Percentiles rank a stretch among this genome's conserved stretches.
phyloP scores from a whole-genome alignment of 176 grass and related monocot genomes.

The Cymbopogon citratus region DNA sequence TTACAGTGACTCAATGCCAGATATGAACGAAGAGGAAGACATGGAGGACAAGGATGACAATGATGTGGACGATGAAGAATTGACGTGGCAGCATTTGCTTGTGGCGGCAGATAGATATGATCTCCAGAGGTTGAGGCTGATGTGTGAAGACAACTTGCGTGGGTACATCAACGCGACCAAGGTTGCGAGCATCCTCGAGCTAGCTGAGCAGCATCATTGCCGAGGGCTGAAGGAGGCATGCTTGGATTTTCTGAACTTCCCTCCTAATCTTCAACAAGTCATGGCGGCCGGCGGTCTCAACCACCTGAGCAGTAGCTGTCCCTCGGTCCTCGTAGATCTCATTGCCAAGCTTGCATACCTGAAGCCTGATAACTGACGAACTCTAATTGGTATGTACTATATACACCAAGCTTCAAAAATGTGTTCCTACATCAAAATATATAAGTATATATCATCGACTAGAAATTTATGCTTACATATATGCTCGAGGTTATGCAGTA shows the following conservation, averaged over 20 bases:
- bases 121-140: conserved; percentile 20
- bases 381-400: background rate
- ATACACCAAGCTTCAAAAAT: no score
- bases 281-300: no score
- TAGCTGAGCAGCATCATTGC: background rate
- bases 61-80: background rate
- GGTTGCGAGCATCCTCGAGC: background rate
- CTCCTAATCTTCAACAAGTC: no score
- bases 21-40: background rate
- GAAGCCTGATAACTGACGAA: background rate
- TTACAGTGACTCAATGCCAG: conserved; percentile 28
- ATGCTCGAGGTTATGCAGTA: background rate
- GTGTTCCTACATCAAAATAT: no score
- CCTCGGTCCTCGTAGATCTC: background rate
- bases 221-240: background rate
- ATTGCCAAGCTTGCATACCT: background rate
- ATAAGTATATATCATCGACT: background rate
- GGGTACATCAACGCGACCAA: background rate
- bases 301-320: background rate
- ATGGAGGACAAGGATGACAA: background rate
- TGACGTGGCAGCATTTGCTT: conserved; percentile 26
- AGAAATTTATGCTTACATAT: background rate
- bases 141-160: background rate
- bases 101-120: conserved; percentile 40
- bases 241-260: no score